Evolutionary conservation across 2,329 filamentous ascomycete species (phyloP).

Genomic region (Pseudocercospora pini-densiflorae): DNA sequence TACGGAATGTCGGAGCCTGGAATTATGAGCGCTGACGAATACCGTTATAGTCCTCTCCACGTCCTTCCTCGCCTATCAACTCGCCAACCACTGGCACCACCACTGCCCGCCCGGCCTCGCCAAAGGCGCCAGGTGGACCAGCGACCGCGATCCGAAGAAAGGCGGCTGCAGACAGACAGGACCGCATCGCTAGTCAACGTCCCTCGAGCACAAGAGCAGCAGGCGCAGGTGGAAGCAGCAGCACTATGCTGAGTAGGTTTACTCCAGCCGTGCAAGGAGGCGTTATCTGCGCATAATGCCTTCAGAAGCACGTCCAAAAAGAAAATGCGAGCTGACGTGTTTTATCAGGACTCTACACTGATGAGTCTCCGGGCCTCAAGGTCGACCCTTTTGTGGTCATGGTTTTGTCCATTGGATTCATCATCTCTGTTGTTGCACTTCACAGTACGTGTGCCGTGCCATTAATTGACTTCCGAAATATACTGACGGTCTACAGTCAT

Average conservation of each 20-base stretch:
- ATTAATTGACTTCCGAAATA: background rate
- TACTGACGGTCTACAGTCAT: slow-evolving; percentile 67
- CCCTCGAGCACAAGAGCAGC: slow-evolving; percentile 91
- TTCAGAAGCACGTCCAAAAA: background rate
- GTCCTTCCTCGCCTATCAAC: slow-evolving; percentile 44
- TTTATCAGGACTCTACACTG: slow-evolving; percentile 84
- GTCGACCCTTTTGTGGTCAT: slow-evolving; percentile 98
- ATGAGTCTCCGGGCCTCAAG: slow-evolving; percentile 96
- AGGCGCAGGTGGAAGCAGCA: slow-evolving; percentile 92
- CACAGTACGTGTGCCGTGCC: slow-evolving; percentile 73
- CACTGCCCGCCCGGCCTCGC: slow-evolving; percentile 79
- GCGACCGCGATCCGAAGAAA: slow-evolving; percentile 94
- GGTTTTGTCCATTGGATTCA: slow-evolving; percentile 95
- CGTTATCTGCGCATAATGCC: background rate
- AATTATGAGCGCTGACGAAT: background rate
- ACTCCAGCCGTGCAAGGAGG: background rate
- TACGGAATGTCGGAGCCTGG: background rate
- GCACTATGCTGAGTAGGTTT: slow-evolving; percentile 91
- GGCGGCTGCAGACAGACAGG: slow-evolving; percentile 95
- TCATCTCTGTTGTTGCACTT: slow-evolving; percentile 96
- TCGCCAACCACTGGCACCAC: slow-evolving; percentile 68
- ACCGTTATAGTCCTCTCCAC: slow-evolving; percentile 39
- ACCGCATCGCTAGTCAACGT: slow-evolving; percentile 91
- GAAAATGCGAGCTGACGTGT: slow-evolving; percentile 27
- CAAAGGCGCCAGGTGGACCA: slow-evolving; percentile 87